Base-by-base conservation (phyloP, 2,329 filamentous ascomycete genomes). In the Ophiosphaerella korrae region DNA sequence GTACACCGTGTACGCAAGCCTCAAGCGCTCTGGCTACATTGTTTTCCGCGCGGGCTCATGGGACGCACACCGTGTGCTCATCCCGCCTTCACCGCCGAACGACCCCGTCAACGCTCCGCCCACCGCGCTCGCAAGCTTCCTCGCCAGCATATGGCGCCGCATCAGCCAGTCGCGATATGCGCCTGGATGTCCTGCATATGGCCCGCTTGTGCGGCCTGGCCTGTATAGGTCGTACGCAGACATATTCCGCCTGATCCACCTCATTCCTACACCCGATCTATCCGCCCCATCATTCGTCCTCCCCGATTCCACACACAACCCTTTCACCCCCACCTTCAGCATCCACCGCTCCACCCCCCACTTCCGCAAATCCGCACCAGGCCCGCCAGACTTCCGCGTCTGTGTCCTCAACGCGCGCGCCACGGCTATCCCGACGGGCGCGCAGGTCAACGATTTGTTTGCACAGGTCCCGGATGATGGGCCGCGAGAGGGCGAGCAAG, bases 1-100 rank as follows among this genome's bases (percentile, higher is more conserved):
- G 66, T 97, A 91, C 64, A 89, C 89, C 42, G 93, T 97, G 24
- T 99, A 92, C 71, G 83, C 91, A 1, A 88, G 92, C 45, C 78
- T 99, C 63, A 94, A 88, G 70, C 83, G 94, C 43, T 79, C 84
- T 32, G 93, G 94, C 14, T 97, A 96, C 76, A 84, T 88, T 42
- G 84, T 97, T 14, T 79, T 88, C 53, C 84, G 93, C 47, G 89
- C 90, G 83, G 43, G 81, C 75, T 79, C 72, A 75, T 71, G 75
- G 59, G 63, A 72, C 12, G 63, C 72, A 1, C 62, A 70, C 2
- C 60, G 55, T 14, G 57, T 55, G 2, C 3, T 67, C 2, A 16
- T 68, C 26, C 43, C 5, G 38, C 46, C 7, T 42, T 48, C 40
- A 8, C 56, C 49, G 18, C 16, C 43, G 3, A 35, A 61, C 16